Base-by-base conservation (phyloP, 1,284 basidiomycete genomes). In the Moesziomyces sp. region DNA sequence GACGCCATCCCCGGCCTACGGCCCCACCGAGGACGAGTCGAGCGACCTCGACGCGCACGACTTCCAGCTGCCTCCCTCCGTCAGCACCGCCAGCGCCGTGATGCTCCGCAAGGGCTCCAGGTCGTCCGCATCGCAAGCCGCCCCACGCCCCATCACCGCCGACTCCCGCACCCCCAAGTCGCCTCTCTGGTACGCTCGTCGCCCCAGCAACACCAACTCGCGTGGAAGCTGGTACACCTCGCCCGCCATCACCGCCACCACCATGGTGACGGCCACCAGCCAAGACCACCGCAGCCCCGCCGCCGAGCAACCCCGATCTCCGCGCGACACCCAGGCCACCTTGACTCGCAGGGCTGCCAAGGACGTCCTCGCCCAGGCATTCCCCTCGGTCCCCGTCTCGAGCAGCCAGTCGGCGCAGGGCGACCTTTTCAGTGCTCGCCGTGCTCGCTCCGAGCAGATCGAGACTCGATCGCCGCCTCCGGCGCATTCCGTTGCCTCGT, bases 201-300 rank as follows among this genome's bases (percentile, higher is more conserved):
- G 68, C 38, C 76, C 77, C 11, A 77, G 76, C 66, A 62, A 44
- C 46, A 79, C 77, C 55, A 77, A 79, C 63, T 49, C 74, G 16
- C 76, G 63, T n/a, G 72, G 76, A 9, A 68, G 69, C 55, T 70
- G 61, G 54, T 79, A 69, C 74, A 74, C 74, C 26, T 77, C 75
- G 35, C 77, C 76, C 24, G 77, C 73, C 51, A 56, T 78, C 53
- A 75, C 76, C 11, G 69, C 77, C 11, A 70, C 73, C 30, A 62
- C 63, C 57, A 67, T 65, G 58, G 70, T 72, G 58, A 74, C 58
- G 21, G 72, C 72, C 30, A 59, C 50, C 40, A 59, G 66, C 47
- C 65, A 53, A 34, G 58, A 58, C 54, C 52, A 64, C 51, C 58
- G 55, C 3, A 54, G 28, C 18, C 10, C 34, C 38, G 40, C 62